Conservation (phyloP, 164 flowering plant genomes). For the Stephania japonica region DNA sequence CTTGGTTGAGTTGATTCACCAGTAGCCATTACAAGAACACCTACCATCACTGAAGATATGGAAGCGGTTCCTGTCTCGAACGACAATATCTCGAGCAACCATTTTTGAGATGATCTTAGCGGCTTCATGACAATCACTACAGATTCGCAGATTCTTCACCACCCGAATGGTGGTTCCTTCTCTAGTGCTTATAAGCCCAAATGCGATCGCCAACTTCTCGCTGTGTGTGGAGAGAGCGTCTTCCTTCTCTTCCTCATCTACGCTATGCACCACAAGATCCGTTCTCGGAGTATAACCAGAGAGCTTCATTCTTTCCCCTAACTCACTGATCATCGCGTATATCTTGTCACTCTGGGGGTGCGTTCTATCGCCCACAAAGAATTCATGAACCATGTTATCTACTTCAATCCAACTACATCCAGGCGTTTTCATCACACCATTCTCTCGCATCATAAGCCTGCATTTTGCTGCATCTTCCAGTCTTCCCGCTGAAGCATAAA, state of each 20-base stretch:
- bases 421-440: constrained; percentile 26
- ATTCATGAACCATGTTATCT: constrained; percentile 27
- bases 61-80: constrained; percentile 41
- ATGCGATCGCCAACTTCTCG: constrained; percentile 45
- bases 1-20: constrained; percentile 18
- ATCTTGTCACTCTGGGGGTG: constrained; percentile 29
- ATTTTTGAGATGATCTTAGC: constrained; percentile 33
- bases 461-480: constrained; percentile 34
- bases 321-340: constrained; percentile 20
- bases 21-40: constrained; percentile 40
- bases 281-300: constrained; percentile 32
- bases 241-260: constrained; percentile 41
- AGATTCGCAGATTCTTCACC: constrained; percentile 31
- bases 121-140: constrained; percentile 37
- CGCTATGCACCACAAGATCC: constrained; percentile 26
- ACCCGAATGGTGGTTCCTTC: constrained; percentile 32
- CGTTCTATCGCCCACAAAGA: constrained; percentile 28
- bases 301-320: constrained; percentile 24
- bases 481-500: constrained; percentile 31
- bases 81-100: constrained; percentile 29
- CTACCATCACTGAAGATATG: constrained; percentile 29
- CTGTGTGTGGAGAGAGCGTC: constrained; percentile 31
- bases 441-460: constrained; percentile 27
- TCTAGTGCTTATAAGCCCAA: constrained; percentile 33
- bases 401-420: constrained; percentile 43